phyloP scores from a whole-genome alignment of 2,329 filamentous ascomycete species.

The Cladophialophora chaetospira region DNA sequence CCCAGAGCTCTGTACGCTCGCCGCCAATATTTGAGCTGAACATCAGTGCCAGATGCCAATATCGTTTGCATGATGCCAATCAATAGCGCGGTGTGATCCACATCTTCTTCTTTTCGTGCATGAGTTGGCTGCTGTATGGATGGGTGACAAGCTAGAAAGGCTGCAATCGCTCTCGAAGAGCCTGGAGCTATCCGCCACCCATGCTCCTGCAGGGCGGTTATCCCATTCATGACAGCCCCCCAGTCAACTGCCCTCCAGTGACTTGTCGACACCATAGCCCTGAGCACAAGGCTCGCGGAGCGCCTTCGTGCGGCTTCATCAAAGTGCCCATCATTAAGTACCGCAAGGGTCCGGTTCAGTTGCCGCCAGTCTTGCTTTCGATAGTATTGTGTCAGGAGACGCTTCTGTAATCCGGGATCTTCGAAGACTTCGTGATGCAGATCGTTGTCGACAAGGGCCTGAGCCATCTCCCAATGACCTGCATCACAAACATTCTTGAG shows the following conservation, averaged over 20 bases:
- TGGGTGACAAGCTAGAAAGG: constrained; percentile 3
- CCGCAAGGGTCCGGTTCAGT: constrained; percentile 58
- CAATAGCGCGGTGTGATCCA: constrained; percentile 41
- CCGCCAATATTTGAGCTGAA: constrained; percentile 53
- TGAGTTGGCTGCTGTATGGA: neutral
- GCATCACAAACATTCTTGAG: constrained; percentile 64
- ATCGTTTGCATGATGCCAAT: constrained; percentile 52
- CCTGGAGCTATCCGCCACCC: constrained; percentile 1
- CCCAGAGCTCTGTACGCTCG: constrained; percentile 63
- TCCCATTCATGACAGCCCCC: constrained; percentile 27
- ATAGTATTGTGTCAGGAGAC: constrained; percentile 56
- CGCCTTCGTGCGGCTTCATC: constrained; percentile 37
- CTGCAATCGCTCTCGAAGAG: neutral
- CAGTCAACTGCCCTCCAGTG: constrained; percentile 42
- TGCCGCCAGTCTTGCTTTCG: constrained; percentile 53
- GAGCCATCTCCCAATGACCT: constrained; percentile 56
- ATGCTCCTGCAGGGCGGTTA: constrained; percentile 9
- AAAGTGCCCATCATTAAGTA: constrained; percentile 46
- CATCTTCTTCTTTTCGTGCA: neutral
- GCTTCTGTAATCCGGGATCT: constrained; percentile 56
- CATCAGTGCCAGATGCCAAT: constrained; percentile 46
- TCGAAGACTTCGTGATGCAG: constrained; percentile 67
- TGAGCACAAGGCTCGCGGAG: constrained; percentile 44
- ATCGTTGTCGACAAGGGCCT: constrained; percentile 59
- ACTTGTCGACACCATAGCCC: constrained; percentile 36